These are phyloP conservation scores for Daldinia sp. DNA, from an alignment of 2,329 filamentous ascomycete species.

Conservation along the genomic window DNA sequence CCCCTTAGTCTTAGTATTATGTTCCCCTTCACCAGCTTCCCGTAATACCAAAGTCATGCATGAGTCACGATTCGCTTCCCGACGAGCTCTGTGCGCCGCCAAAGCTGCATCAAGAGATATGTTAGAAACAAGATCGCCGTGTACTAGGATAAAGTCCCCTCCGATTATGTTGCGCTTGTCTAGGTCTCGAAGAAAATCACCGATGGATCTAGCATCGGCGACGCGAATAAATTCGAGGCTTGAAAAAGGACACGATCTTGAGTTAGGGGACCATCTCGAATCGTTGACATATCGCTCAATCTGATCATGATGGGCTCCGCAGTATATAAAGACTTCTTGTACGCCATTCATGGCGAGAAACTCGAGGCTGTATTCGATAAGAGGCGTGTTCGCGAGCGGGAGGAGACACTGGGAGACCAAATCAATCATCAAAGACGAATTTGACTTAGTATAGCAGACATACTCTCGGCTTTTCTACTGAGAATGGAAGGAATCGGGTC, in stretches of 20 bases:
- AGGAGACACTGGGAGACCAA: conserved; percentile 77
- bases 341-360: conserved; percentile 95
- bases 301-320: conserved; percentile 83
- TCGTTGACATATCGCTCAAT: conserved; percentile 85
- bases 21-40: conserved; percentile 72
- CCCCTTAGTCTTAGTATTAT: conserved; percentile 79
- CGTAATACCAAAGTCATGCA: conserved; percentile 97
- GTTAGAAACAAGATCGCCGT: conserved; percentile 92
- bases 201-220: conserved; percentile 81
- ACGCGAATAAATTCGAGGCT: conserved; percentile 86
- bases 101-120: conserved; percentile 82
- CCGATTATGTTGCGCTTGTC: conserved; percentile 85
- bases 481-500: conserved; percentile 88
- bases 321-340: conserved; percentile 93
- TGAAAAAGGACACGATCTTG: conserved; percentile 72
- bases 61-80: conserved; percentile 86
- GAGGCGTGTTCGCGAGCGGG: conserved; percentile 88
- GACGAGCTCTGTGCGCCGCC: conserved; percentile 79
- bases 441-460: conserved; percentile 41
- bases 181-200: conserved; percentile 93
- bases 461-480: conserved; percentile 86
- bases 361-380: conserved; percentile 98
- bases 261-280: conserved; percentile 74
- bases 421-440: conserved; percentile 29
- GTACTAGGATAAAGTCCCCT: conserved; percentile 90